These are phyloP conservation scores for Hydnum rufescens DNA, from an alignment of 768 basidiomycete genomes.

Conservation along the genomic window DNA sequence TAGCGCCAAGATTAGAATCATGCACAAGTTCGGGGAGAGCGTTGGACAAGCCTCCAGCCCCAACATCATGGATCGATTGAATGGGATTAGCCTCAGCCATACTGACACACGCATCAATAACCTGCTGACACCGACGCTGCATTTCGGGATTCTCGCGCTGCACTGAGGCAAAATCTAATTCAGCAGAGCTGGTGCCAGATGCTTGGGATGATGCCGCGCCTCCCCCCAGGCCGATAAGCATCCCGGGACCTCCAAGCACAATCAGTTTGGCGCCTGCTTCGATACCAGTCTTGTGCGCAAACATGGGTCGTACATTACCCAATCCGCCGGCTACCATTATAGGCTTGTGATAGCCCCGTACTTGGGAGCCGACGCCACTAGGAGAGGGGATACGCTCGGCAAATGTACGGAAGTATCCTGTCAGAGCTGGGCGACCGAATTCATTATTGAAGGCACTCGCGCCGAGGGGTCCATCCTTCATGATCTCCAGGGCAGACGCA, in stretches of 20 bases:
- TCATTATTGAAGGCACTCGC: constrained; percentile 97
- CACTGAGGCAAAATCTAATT: constrained; percentile 92
- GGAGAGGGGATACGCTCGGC: constrained; percentile 48
- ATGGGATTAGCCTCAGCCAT: constrained; percentile 46
- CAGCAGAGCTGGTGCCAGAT: constrained; percentile 75
- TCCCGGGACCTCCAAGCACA: constrained; percentile 86
- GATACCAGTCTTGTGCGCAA: constrained; percentile 62
- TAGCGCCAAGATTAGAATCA: constrained; percentile 79
- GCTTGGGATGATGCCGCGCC: constrained; percentile 92
- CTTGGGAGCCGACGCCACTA: constrained; percentile 30
- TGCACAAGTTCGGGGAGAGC: constrained; percentile 94
- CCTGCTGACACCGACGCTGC: constrained; percentile 92
- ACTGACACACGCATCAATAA: constrained; percentile 77
- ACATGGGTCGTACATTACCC: constrained; percentile 75
- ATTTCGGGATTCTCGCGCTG: constrained; percentile 98
- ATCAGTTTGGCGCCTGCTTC: constrained; percentile 68
- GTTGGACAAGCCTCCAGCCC: constrained; percentile 91
- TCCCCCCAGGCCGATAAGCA: constrained; percentile 92
- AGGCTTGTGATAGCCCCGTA: constrained; percentile 97
- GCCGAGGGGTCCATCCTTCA: constrained; percentile 89
- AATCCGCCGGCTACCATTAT: constrained; percentile 99
- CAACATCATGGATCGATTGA: constrained; percentile 94
- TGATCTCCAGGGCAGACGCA: constrained; percentile 85
- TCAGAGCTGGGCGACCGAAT: constrained; percentile 81
- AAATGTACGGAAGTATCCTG: constrained; percentile 93